A percentile compares a stretch with the other conserved stretches of the same genome.
These are phyloP conservation scores for Bathelium albidoporum DNA, from an alignment of 495 filamentous ascomycete species.

Conservation along the genomic window DNA sequence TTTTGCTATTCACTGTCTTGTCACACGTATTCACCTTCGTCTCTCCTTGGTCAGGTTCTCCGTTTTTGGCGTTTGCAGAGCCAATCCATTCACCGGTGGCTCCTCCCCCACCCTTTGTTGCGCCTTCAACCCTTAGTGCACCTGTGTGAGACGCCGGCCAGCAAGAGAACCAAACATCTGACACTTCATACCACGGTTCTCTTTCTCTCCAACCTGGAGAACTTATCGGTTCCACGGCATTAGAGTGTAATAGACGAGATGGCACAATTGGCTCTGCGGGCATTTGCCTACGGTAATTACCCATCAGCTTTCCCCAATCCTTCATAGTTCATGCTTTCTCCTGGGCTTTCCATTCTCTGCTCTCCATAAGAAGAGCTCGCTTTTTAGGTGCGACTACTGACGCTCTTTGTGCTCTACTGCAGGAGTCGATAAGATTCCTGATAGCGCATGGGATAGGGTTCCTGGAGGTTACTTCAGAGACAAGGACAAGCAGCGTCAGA, in stretches of 20 bases:
- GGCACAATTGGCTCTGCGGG: conserved; percentile 4
- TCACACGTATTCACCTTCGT: neutral
- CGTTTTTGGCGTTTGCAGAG: neutral
- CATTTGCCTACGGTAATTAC: conserved; percentile 1
- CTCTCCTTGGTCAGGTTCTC: neutral
- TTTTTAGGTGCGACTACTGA: neutral
- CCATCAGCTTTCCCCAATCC: neutral
- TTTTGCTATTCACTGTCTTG: neutral
- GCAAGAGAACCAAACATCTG: neutral
- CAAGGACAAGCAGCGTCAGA: conserved; percentile 13
- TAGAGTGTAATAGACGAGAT: conserved; percentile 4
- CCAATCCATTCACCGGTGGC: neutral
- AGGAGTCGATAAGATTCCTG: conserved; percentile 30
- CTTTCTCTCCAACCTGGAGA: neutral
- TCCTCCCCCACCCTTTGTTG: neutral
- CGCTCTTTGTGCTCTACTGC: neutral
- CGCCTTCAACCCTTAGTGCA: neutral
- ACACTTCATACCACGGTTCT: too few relatives aligned
- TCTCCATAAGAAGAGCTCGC: neutral
- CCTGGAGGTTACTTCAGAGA: conserved; percentile 30
- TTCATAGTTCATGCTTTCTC: neutral
- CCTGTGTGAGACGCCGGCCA: neutral
- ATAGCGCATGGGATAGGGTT: conserved; percentile 26
- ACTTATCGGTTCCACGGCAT: neutral
- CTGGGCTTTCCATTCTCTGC: neutral